Conservation (phyloP, 176 grass and related monocot species). For the Guadua angustifolia region DNA sequence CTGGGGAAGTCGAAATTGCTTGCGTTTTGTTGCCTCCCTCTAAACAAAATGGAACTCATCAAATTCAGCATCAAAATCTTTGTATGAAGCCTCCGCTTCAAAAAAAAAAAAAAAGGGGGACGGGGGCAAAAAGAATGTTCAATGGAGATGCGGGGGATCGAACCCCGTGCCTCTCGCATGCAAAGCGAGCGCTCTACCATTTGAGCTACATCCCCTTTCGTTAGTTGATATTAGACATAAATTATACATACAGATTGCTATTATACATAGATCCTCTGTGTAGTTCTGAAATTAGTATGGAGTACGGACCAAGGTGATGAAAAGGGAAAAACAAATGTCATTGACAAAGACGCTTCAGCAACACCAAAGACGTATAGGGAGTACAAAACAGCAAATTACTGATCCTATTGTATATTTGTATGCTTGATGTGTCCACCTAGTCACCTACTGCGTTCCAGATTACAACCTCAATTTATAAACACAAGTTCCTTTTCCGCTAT, state of each 20-base stretch:
- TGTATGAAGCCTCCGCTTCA: too few species aligned
- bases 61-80: too few species aligned
- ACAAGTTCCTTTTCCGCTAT: constrained; percentile 32
- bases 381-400: background rate
- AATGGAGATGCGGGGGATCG: constrained; percentile 90
- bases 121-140: too few species aligned
- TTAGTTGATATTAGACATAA: too few species aligned
- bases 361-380: background rate
- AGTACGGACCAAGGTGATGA: background rate
- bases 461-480: constrained; percentile 46
- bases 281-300: background rate
- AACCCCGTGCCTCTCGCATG: constrained; percentile 99
- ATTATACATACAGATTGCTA: too few species aligned
- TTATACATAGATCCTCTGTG: background rate
- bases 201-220: constrained; percentile 81
- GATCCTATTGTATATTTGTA: background rate
- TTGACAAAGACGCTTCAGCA: background rate
- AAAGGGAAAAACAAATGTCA: background rate
- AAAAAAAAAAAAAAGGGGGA: too few species aligned
- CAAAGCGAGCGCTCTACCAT: constrained; percentile 99
- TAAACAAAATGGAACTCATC: too few species aligned
- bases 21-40: too few species aligned
- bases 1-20: background rate
- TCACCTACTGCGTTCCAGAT: background rate
- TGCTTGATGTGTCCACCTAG: constrained; percentile 3